A percentile compares a stretch with the other conserved stretches of the same genome.
Conservation (phyloP, 306 rosid species). For the Neltuma alba region DNA sequence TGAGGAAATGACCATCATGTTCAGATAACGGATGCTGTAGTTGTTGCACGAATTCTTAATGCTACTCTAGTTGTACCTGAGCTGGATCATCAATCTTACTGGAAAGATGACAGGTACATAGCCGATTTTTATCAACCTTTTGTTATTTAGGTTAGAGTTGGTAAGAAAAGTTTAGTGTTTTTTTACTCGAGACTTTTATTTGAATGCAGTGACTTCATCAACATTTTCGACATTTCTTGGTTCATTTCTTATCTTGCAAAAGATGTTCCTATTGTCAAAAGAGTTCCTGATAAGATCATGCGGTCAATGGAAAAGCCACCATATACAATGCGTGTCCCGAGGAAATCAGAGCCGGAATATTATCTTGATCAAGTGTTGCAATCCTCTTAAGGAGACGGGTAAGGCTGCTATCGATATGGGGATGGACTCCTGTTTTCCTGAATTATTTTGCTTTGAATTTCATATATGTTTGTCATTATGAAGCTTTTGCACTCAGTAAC, state of each 20-base stretch:
- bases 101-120: constrained; percentile 89
- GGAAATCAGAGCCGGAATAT: constrained; percentile 92
- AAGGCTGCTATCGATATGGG: constrained; percentile 25
- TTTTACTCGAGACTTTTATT: constrained; percentile 24
- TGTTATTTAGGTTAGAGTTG: neutral
- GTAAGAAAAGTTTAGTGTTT: constrained; percentile 25
- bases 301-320: constrained; percentile 96
- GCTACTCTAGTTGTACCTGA: constrained; percentile 95
- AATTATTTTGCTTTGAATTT: constrained; percentile 20
- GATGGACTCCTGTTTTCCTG: constrained; percentile 10
- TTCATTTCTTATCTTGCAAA: constrained; percentile 88
- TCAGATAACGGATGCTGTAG: constrained; percentile 98
- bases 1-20: constrained; percentile 34
- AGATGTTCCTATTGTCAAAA: constrained; percentile 81
- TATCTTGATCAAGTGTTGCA: constrained; percentile 93
- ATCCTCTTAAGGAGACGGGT: constrained; percentile 87
- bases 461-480: constrained; percentile 3
- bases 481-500: constrained; percentile 27
- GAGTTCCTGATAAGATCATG: constrained; percentile 92
- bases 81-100: constrained; percentile 89
- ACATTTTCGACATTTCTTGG: constrained; percentile 85
- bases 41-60: constrained; percentile 92
- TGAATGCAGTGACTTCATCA: constrained; percentile 71
- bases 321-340: constrained; percentile 94
- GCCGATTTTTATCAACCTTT: constrained; percentile 12